phyloP scores from a whole-genome alignment of 805 yeast species.

The Naumovozyma castellii region DNA sequence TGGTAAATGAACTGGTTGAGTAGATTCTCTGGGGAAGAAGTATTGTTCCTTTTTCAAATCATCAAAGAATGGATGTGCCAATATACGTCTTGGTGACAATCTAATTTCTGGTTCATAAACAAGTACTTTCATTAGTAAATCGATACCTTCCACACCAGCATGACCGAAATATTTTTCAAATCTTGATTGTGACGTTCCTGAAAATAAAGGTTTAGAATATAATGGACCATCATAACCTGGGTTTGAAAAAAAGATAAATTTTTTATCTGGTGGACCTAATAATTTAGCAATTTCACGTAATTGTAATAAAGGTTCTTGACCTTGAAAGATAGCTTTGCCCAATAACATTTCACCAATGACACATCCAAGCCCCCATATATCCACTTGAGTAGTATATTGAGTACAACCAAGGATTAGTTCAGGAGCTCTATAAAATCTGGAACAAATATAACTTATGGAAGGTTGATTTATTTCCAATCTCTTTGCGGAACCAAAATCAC shows the following conservation, averaged over 20 bases:
- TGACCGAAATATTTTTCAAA: slow-evolving; percentile 61
- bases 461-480: slow-evolving; percentile 69
- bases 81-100: slow-evolving; percentile 67
- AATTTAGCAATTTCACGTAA: slow-evolving; percentile 82
- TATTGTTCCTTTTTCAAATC: slow-evolving; percentile 56
- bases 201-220: slow-evolving; percentile 54
- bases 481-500: slow-evolving; percentile 83
- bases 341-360: slow-evolving; percentile 89
- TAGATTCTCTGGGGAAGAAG: slow-evolving; percentile 47
- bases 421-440: slow-evolving; percentile 78
- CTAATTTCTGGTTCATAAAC: slow-evolving; percentile 87
- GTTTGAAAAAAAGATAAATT: slow-evolving; percentile 63
- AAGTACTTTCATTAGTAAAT: slow-evolving; percentile 67
- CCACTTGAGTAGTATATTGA: slow-evolving; percentile 81
- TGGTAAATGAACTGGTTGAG: slow-evolving; percentile 36
- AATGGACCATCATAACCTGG: slow-evolving; percentile 69
- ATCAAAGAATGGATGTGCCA: slow-evolving; percentile 84
- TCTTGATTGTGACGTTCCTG: slow-evolving; percentile 44
- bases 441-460: slow-evolving; percentile 91
- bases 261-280: slow-evolving; percentile 76
- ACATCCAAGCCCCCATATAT: slow-evolving; percentile 97
- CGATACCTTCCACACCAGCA: slow-evolving; percentile 80
- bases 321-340: slow-evolving; percentile 93
- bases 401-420: slow-evolving; percentile 89
- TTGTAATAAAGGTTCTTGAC: slow-evolving; percentile 81